Conservation (phyloP, 768 basidiomycete species). For the Lentinula lateritia region DNA sequence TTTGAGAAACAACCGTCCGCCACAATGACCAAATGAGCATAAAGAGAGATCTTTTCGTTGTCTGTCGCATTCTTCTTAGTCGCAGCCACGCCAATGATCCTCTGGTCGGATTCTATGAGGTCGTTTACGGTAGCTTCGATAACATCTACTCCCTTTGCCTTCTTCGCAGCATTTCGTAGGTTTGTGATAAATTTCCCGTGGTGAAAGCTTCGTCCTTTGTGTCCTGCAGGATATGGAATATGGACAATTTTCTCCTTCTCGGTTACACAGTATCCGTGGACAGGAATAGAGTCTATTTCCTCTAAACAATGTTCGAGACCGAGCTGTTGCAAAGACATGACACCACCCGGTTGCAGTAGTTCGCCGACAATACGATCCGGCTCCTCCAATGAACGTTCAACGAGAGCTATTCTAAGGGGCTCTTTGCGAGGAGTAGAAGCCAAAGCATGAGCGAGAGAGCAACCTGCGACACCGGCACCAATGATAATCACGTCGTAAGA, state of each 20-base stretch:
- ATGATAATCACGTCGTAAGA: slow-evolving; percentile 81
- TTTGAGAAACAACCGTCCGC: slow-evolving; percentile 97
- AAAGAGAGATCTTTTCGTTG: slow-evolving; percentile 36
- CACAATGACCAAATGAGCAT: slow-evolving; percentile 76
- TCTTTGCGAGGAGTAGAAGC: slow-evolving; percentile 45
- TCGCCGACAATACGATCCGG: slow-evolving; percentile 98
- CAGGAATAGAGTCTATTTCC: slow-evolving; percentile 81
- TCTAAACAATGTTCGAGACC: slow-evolving; percentile 75
- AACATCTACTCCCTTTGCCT: slow-evolving; percentile 64
- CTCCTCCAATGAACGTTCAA: slow-evolving; percentile 88
- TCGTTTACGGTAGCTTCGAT: slow-evolving; percentile 83
- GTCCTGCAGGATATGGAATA: slow-evolving; percentile 77
- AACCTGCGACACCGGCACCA: slow-evolving; percentile 89
- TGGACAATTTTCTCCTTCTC: slow-evolving; percentile 64
- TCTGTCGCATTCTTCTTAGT: slow-evolving; percentile 19
- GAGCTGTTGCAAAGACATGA: slow-evolving; percentile 67
- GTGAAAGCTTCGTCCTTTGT: slow-evolving; percentile 85
- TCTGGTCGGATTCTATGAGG: slow-evolving; percentile 48
- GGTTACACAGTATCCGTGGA: slow-evolving; percentile 82
- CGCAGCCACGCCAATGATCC: slow-evolving; percentile 54
- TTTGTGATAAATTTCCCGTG: slow-evolving; percentile 87
- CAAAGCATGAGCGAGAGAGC: slow-evolving; percentile 81
- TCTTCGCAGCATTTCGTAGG: slow-evolving; percentile 60
- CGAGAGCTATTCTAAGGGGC: slow-evolving; percentile 72
- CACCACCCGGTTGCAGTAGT: slow-evolving; percentile 90